phyloP scores from a whole-genome alignment of 1,139 yeast genomes.

The Pichia sp. region DNA sequence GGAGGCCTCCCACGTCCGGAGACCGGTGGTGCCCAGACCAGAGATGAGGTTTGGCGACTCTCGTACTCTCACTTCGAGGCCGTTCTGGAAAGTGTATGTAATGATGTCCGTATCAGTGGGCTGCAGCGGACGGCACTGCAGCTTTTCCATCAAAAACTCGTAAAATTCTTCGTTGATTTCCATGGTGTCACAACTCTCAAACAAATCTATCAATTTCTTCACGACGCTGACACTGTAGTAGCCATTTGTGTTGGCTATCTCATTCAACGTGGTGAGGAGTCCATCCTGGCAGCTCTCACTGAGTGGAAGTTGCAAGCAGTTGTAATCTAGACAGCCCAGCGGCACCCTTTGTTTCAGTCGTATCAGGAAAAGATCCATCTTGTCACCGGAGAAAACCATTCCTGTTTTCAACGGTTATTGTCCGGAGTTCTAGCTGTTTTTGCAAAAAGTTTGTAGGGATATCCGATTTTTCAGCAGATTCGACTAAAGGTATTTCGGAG shows the following conservation, averaged over 20 bases:
- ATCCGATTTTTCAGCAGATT: too few species aligned
- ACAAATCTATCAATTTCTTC: slow-evolving; percentile 36
- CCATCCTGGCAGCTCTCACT: slow-evolving; percentile 18
- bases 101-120: slow-evolving; percentile 49
- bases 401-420: too few species aligned
- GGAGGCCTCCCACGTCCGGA: slow-evolving; percentile 94
- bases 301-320: slow-evolving; percentile 2
- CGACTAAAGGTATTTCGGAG: too few species aligned
- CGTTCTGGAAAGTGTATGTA: slow-evolving; percentile 37
- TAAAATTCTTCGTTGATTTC: slow-evolving; percentile 47
- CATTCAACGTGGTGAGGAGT: slow-evolving; percentile 25
- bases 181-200: slow-evolving; percentile 26
- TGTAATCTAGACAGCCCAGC: slow-evolving; percentile 16
- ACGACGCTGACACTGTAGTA: slow-evolving; percentile 48
- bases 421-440: too few species aligned
- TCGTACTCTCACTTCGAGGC: slow-evolving; percentile 39
- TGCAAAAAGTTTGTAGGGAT: too few species aligned
- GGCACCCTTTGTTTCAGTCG: slow-evolving; percentile 34
- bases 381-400: not conserved
- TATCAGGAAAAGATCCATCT: slow-evolving; percentile 18
- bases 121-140: slow-evolving; percentile 38
- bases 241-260: slow-evolving; percentile 38
- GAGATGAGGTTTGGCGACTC: slow-evolving; percentile 66
- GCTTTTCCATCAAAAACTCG: slow-evolving; percentile 44
- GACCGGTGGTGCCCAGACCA: slow-evolving; percentile 79